Percentiles rank a stretch among this genome's conserved stretches.
Evolutionary conservation across 768 basidiomycete species (phyloP).

Genomic region (Thelephora ganbajun): DNA sequence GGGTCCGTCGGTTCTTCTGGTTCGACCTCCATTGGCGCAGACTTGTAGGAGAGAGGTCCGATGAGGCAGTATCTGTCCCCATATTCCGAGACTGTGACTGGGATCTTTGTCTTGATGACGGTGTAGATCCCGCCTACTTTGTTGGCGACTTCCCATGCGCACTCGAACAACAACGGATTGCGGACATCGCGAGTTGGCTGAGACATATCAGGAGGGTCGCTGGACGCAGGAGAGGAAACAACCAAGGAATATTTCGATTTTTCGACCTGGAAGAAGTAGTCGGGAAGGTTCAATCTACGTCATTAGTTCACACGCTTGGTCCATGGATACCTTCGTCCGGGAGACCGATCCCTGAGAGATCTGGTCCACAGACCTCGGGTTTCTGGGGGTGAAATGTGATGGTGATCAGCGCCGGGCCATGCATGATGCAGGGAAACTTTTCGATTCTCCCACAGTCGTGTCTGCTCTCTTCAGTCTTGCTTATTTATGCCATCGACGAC

Average conservation of each 20-base stretch:
- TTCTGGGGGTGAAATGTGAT: neutral
- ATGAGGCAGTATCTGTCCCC: slow-evolving; percentile 92
- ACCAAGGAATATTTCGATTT: no score
- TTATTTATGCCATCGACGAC: no score
- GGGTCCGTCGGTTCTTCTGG: slow-evolving; percentile 77
- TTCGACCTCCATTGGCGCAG: slow-evolving; percentile 98
- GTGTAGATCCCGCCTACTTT: slow-evolving; percentile 99
- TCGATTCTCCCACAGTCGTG: no score
- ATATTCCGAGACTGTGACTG: slow-evolving; percentile 93
- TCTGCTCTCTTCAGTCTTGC: no score
- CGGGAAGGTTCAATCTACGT: neutral
- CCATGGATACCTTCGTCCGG: neutral
- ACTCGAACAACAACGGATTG: slow-evolving; percentile 79
- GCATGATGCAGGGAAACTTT: no score
- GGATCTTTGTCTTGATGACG: slow-evolving; percentile 98
- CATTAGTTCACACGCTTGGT: neutral
- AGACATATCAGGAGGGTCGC: slow-evolving; percentile 12
- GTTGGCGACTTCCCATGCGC: slow-evolving; percentile 97
- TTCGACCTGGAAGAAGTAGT: neutral
- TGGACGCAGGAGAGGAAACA: no score
- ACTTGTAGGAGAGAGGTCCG: slow-evolving; percentile 97
- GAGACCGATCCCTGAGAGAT: neutral
- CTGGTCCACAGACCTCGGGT: neutral
- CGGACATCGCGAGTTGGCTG: slow-evolving; percentile 54
- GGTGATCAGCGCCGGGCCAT: no score